Evolutionary conservation across 1,284 basidiomycete species (phyloP).

Genomic region (Tilletia horrida): DNA sequence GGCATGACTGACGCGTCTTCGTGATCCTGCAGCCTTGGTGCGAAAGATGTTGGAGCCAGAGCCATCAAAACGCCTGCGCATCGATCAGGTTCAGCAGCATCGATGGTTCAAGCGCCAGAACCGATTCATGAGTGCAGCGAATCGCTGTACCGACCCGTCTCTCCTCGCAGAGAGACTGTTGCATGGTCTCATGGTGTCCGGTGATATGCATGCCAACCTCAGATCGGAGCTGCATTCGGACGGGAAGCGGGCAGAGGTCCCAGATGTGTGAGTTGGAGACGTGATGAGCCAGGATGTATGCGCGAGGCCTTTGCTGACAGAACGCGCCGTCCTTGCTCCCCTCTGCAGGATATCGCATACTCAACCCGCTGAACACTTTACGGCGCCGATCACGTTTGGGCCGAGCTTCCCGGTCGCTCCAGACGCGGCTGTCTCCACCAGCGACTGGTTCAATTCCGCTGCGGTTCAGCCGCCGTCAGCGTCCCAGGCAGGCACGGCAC

Average conservation of each 20-base stretch:
- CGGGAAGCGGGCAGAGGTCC: conserved; percentile 47
- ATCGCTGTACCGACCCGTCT: conserved; percentile 49
- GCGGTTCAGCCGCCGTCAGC: conserved; percentile 25
- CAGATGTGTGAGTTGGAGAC: conserved; percentile 32
- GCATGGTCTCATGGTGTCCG: conserved; percentile 50
- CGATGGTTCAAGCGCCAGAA: conserved; percentile 51
- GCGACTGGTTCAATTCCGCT: conserved; percentile 17
- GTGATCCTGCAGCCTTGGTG: conserved; percentile 22
- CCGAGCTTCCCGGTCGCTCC: conserved; percentile 10
- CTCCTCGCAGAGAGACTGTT: conserved; percentile 52
- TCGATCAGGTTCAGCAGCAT: conserved; percentile 49
- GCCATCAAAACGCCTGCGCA: conserved; percentile 38
- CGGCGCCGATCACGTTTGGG: conserved; percentile 9
- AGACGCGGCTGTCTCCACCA: not conserved
- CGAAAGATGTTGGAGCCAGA: conserved; percentile 48
- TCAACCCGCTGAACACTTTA: conserved; percentile 45
- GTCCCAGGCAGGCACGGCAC: conserved; percentile 25
- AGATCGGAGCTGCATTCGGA: conserved; percentile 46
- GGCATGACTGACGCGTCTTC: conserved; percentile 25
- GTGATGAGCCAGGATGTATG: not conserved
- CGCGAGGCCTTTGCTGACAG: not conserved
- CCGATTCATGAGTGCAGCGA: conserved; percentile 39
- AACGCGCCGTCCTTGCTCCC: not conserved
- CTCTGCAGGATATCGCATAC: conserved; percentile 40
- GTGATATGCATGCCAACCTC: conserved; percentile 40